Conservation (phyloP, 208 protist species). For the Porcisia hertigi region DNA sequence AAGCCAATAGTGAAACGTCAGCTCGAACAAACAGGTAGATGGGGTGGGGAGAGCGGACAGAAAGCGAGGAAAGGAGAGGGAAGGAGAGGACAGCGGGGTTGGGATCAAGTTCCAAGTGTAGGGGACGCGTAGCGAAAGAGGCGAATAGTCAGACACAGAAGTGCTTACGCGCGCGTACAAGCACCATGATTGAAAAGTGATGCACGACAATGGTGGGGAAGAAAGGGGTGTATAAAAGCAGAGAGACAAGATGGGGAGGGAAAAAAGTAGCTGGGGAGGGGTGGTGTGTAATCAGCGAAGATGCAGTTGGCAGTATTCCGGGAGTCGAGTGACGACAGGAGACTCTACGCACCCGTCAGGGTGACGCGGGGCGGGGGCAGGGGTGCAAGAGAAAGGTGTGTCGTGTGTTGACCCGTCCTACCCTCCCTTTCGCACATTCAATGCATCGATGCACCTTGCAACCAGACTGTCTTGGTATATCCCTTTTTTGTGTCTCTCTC, state of each 20-base stretch:
- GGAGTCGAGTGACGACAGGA: neutral
- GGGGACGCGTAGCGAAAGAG: too few relatives aligned
- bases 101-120: neutral
- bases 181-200: neutral
- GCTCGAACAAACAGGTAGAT: neutral
- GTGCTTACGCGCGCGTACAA: neutral
- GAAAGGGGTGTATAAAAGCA: neutral
- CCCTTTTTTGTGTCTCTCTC: too few relatives aligned
- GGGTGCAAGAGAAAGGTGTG: neutral
- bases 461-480: too few relatives aligned
- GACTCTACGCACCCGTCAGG: too few relatives aligned
- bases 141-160: neutral
- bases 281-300: neutral
- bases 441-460: too few relatives aligned
- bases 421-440: too few relatives aligned
- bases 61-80: conserved; percentile 3
- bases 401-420: too few relatives aligned
- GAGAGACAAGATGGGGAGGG: neutral
- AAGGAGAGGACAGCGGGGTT: neutral
- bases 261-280: neutral
- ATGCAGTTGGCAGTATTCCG: neutral
- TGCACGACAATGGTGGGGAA: neutral
- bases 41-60: neutral
- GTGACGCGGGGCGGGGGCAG: too few relatives aligned
- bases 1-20: neutral